phyloP scores from a whole-genome alignment of 2,329 filamentous ascomycete species.

The Aphanoascus verrucosus region DNA sequence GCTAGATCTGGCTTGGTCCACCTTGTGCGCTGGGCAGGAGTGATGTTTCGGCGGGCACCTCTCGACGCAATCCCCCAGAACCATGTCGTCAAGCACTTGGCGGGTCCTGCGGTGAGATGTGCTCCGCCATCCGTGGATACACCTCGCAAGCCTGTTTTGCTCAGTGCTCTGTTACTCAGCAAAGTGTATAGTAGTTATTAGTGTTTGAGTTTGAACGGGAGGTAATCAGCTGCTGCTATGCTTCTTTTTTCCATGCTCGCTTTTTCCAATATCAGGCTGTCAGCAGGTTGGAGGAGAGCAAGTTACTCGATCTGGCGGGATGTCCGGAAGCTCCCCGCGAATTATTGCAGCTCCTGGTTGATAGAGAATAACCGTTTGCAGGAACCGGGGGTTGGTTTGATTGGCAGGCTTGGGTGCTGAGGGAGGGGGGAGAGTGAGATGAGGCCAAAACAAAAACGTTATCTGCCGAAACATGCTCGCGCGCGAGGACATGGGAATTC shows the following conservation, averaged over 20 bases:
- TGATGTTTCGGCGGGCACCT: neutral
- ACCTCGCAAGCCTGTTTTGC: neutral
- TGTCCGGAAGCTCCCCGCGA: neutral
- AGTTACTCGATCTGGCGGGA: neutral
- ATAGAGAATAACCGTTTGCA: neutral
- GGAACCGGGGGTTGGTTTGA: neutral
- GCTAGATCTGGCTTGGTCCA: neutral
- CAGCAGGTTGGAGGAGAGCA: neutral
- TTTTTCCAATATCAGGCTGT: neutral
- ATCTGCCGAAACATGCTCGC: neutral
- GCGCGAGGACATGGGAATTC: neutral
- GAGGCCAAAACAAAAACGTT: neutral
- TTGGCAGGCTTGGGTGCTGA: neutral
- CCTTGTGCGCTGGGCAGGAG: neutral
- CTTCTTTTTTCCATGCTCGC: neutral
- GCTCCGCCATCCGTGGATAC: neutral
- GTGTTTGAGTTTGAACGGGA: neutral
- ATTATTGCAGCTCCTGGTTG: neutral
- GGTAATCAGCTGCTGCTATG: neutral
- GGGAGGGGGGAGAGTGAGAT: neutral
- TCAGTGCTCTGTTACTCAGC: neutral
- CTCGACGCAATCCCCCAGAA: conserved; percentile 9
- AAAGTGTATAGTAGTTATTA: neutral
- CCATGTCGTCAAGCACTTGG: conserved; percentile 9
- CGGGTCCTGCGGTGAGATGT: conserved; percentile 2